A percentile compares a stretch with the other conserved stretches of the same genome.
Evolutionary conservation across 345 rosid genomes (phyloP).

Genomic region (Crucihimalaya himalaica): DNA sequence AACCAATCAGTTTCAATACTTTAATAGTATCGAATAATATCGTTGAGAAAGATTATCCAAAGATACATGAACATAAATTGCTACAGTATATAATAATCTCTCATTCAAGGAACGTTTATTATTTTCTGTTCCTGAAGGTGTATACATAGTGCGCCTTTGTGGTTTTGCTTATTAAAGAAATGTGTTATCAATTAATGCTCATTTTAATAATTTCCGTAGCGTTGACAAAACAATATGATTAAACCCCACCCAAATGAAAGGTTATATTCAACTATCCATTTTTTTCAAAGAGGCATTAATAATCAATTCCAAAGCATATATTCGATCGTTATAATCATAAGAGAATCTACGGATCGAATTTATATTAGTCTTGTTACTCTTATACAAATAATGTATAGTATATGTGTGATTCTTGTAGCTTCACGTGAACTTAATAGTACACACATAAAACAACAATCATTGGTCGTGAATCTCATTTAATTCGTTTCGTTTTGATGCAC

Average conservation of each 20-base stretch:
- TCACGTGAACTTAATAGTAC: constrained; percentile 34
- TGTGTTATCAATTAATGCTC: constrained; percentile 14
- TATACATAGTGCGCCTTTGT: constrained; percentile 30
- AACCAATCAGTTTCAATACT: background rate
- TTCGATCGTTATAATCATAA: constrained; percentile 6
- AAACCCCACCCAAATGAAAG: constrained; percentile 22
- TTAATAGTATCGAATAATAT: background rate
- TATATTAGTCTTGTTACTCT: constrained; percentile 2
- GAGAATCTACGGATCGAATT: constrained; percentile 14
- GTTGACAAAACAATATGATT: constrained; percentile 24
- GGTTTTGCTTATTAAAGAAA: background rate
- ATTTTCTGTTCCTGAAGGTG: constrained; percentile 24
- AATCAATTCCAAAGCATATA: constrained; percentile 11
- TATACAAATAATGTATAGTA: constrained; percentile 6
- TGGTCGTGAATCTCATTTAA: constrained; percentile 33
- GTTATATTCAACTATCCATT: constrained; percentile 6
- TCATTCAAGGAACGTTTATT: background rate
- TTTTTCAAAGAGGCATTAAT: constrained; percentile 12
- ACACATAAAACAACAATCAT: constrained; percentile 25
- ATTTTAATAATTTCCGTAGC: constrained; percentile 1
- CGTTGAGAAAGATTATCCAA: background rate
- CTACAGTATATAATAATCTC: background rate
- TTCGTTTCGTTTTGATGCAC: constrained; percentile 22
- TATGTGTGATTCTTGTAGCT: constrained; percentile 33
- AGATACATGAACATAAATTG: constrained; percentile 3